These are phyloP conservation scores for Parastagonospora avenae DNA, from an alignment of 2,329 filamentous ascomycete species.

Conservation along the genomic window DNA sequence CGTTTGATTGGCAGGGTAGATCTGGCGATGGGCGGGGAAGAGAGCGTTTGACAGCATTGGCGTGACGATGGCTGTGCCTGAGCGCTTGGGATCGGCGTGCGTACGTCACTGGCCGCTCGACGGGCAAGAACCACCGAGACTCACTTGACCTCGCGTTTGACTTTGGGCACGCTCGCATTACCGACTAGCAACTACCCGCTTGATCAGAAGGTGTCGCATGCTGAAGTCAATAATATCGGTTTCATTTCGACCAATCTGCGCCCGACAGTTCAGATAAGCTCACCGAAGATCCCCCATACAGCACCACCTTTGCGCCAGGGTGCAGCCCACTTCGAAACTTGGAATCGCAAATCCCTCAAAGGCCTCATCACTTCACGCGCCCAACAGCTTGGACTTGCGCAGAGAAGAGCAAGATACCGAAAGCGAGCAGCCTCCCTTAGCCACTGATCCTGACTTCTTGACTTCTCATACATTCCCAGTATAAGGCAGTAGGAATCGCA, in stretches of 20 bases:
- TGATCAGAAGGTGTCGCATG: background rate
- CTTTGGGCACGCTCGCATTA: background rate
- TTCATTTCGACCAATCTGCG: background rate
- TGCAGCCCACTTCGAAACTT: slow-evolving; percentile 5
- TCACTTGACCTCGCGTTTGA: background rate
- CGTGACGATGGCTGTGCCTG: background rate
- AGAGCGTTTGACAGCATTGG: background rate
- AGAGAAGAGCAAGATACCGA: background rate
- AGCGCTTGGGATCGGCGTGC: background rate
- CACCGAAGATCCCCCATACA: background rate
- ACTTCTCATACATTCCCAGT: too few relatives aligned
- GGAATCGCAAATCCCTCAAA: slow-evolving; percentile 4
- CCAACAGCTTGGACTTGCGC: slow-evolving; percentile 9
- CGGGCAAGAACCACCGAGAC: background rate
- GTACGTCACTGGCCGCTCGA: slow-evolving; percentile 5
- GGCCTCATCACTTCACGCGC: slow-evolving; percentile 3
- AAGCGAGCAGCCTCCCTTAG: too few relatives aligned
- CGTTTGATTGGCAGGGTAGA: background rate
- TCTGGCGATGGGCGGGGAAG: too few relatives aligned
- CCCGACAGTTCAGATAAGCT: background rate
- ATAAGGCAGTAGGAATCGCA: background rate
- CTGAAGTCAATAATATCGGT: background rate
- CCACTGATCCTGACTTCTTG: too few relatives aligned
- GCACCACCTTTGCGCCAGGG: slow-evolving; percentile 4
- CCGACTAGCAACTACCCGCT: background rate